These are phyloP conservation scores for Parathielavia appendiculata DNA, from an alignment of 495 filamentous ascomycete genomes.

Conservation along the genomic window DNA sequence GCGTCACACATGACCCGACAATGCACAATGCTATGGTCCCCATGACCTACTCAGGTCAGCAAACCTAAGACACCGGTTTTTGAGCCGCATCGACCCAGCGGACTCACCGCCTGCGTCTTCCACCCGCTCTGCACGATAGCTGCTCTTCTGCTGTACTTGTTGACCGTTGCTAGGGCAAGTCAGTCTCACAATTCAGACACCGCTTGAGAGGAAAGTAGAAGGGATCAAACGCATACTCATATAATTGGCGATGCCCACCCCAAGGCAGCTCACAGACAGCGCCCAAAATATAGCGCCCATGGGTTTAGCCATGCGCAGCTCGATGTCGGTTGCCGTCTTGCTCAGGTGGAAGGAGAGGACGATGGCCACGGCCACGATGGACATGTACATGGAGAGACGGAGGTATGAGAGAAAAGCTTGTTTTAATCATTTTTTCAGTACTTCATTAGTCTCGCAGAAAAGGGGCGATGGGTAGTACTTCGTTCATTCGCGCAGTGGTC, in stretches of 20 bases:
- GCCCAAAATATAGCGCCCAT: slow-evolving; percentile 87
- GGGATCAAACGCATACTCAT: slow-evolving; percentile 43
- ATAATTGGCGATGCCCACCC: slow-evolving; percentile 79
- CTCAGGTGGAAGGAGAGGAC: slow-evolving; percentile 90
- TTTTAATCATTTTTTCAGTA: neutral
- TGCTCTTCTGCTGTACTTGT: slow-evolving; percentile 66
- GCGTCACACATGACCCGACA: slow-evolving; percentile 64
- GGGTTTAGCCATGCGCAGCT: slow-evolving; percentile 72
- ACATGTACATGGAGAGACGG: slow-evolving; percentile 83
- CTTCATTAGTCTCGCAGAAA: neutral
- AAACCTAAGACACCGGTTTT: neutral
- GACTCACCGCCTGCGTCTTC: slow-evolving; percentile 77
- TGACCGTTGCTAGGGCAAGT: slow-evolving; percentile 56
- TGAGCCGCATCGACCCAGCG: no score
- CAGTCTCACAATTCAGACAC: neutral
- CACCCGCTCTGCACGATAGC: slow-evolving; percentile 91
- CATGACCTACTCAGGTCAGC: slow-evolving; percentile 46
- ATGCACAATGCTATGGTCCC: slow-evolving; percentile 72
- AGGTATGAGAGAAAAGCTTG: slow-evolving; percentile 90
- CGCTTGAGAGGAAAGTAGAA: neutral
- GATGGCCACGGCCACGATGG: slow-evolving; percentile 83
- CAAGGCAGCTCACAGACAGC: slow-evolving; percentile 67
- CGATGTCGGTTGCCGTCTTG: slow-evolving; percentile 58
- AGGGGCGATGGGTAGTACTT: slow-evolving; percentile 44
- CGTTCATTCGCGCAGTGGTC: slow-evolving; percentile 76